phyloP scores from a whole-genome alignment of 23 red algal species.

The Gracilaria domingensis region DNA sequence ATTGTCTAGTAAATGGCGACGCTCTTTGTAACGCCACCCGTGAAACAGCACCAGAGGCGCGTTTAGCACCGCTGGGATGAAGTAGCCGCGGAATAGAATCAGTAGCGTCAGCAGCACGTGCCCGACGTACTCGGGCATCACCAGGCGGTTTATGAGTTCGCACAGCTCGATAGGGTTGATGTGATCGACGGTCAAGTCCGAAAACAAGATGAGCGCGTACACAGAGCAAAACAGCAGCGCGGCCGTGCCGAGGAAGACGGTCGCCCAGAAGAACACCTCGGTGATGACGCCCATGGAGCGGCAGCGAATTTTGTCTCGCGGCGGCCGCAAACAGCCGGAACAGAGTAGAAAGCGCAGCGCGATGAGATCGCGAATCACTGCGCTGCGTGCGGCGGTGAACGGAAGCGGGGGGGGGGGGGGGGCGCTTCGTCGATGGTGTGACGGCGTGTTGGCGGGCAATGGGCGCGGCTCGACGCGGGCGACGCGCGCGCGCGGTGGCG shows the following conservation, averaged over 20 bases:
- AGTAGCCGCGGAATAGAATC: slow-evolving; percentile 73
- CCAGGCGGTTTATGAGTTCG: slow-evolving; percentile 88
- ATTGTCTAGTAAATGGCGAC: slow-evolving; percentile 88
- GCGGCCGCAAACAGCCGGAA: neutral
- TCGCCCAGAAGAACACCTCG: slow-evolving; percentile 84
- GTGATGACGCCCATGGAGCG: slow-evolving; percentile 60
- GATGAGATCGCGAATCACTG: no score
- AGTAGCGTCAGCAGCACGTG: slow-evolving; percentile 56
- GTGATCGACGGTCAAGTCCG: slow-evolving; percentile 89
- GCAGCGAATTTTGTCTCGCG: neutral
- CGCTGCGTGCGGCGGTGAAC: no score
- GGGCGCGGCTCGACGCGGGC: no score
- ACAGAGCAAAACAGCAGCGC: slow-evolving; percentile 89
- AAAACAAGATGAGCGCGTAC: slow-evolving; percentile 90
- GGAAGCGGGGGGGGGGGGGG: no score
- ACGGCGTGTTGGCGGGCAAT: no score
- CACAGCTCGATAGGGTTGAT: slow-evolving; percentile 99
- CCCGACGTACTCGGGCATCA: slow-evolving; percentile 73
- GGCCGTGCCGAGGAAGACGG: slow-evolving; percentile 79
- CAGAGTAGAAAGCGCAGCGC: no score
- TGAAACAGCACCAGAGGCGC: slow-evolving; percentile 80
- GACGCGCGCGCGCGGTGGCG: no score
- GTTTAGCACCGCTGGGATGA: slow-evolving; percentile 67
- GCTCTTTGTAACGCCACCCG: slow-evolving; percentile 54
- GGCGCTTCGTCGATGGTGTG: no score